Percentiles rank a stretch among this genome's conserved stretches.
These are phyloP conservation scores for Panicum miliaceum DNA, from an alignment of 176 grass and related monocot genomes.

Conservation along the genomic window DNA sequence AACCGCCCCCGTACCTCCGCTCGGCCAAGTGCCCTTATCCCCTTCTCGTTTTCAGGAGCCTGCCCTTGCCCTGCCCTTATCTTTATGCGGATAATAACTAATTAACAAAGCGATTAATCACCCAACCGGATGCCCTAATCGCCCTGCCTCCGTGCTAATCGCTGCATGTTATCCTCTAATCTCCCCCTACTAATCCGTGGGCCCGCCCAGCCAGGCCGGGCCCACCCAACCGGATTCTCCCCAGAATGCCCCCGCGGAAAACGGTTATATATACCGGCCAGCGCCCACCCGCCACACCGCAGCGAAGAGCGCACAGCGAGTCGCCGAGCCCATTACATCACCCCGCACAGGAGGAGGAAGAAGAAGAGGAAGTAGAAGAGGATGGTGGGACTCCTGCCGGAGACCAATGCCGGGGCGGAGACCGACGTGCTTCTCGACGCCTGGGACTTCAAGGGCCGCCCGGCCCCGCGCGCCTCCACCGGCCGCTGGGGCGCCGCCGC, in stretches of 20 bases:
- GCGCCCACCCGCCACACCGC: slow-evolving; percentile 6
- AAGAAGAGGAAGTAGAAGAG: no score
- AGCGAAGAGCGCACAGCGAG: slow-evolving; percentile 2
- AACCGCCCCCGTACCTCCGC: neutral
- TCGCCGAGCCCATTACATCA: neutral
- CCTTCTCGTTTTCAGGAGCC: neutral
- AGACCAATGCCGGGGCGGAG: slow-evolving; percentile 52
- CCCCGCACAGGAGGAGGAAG: neutral
- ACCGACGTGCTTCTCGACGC: slow-evolving; percentile 65
- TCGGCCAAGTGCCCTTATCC: neutral
- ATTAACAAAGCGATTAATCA: neutral
- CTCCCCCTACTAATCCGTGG: neutral
- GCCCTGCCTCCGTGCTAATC: neutral
- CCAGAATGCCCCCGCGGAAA: no score
- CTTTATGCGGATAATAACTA: neutral
- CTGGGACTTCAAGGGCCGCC: slow-evolving; percentile 76
- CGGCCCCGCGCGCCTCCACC: slow-evolving; percentile 59
- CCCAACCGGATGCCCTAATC: neutral
- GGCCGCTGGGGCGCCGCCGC: slow-evolving; percentile 83
- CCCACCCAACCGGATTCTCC: neutral
- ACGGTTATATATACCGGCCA: slow-evolving; percentile 42
- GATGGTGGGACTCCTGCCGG: slow-evolving; percentile 62
- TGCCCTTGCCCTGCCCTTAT: slow-evolving; percentile 8
- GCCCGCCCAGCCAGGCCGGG: no score
- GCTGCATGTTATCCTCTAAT: neutral